Conservation (phyloP, 768 basidiomycete genomes). For the Suillus brevipes region DNA sequence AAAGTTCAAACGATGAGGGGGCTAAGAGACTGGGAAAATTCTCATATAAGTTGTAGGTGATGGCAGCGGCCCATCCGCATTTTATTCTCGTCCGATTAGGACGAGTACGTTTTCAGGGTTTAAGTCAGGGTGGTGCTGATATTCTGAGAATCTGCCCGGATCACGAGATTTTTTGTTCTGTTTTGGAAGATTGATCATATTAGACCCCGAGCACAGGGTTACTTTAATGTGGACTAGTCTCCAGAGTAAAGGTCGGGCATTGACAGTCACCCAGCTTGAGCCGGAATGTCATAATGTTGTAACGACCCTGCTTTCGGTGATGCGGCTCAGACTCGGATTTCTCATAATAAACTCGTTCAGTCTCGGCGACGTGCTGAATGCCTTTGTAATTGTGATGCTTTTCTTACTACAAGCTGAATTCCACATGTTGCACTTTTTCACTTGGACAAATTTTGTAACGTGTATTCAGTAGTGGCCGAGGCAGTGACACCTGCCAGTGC, state of each 20-base stretch:
- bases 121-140: conserved; percentile 9
- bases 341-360: no score
- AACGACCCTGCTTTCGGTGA: neutral
- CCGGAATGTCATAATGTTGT: no score
- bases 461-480: no score
- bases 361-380: no score
- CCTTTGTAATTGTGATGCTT: no score
- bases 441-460: no score
- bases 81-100: conserved; percentile 20
- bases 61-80: neutral
- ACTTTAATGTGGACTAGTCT: neutral
- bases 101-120: conserved; percentile 25
- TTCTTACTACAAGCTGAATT: no score
- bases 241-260: neutral
- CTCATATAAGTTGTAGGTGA: conserved; percentile 1
- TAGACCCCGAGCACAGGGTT: neutral
- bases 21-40: conserved; percentile 11
- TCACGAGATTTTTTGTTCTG: conserved; percentile 17
- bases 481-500: no score
- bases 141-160: neutral
- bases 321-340: neutral
- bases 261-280: neutral
- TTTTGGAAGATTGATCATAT: conserved; percentile 7
- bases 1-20: conserved; percentile 14
- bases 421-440: no score